Evolutionary conservation across 164 flowering plant genomes (phyloP), one percentile per base, ranked within the genome.

Genomic region (Vitis labrusca): DNA sequence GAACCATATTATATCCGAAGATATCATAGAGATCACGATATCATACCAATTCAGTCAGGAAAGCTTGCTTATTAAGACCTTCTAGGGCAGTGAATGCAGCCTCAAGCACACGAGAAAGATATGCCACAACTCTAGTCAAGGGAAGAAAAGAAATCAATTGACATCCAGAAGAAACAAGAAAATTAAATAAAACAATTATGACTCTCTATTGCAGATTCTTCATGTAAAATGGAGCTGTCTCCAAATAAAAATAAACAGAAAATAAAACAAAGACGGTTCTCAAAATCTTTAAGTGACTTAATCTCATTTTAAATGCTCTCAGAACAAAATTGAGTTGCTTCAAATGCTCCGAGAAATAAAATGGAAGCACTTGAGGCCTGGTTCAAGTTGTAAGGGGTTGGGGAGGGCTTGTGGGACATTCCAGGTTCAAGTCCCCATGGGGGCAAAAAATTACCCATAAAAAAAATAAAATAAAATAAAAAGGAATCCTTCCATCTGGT

Each of bases 81-180:
- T 96, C 98, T 30, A 96, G 85, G 10, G 97, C 94, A 67, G 98
- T 92, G 84, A 91, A 93, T 57, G 98, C 91, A 77, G 93, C 76
- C 76, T 96, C 99, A 67, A 96, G 97, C 71, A 93, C 97, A 65
- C 98, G 97, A 30, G 97, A 93, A 63, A 96, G 97, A 70, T 96
- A 91, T 6, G 97, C 97, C 50, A 96, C 99, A 63, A 93, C 98
- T 81, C 98, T 96, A 81, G 23, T 67, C 56, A 82, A 65, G 17
- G 63, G 29, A 71, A 71, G 64, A 19, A 52, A 64, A 68, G 44
- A 37, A 14, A 54, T 52, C 37, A 75, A 19, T 50, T 61, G 44
- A 11, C 12, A 55, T 30, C 27, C 62, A 49, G 27, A 55, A 59
- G 47, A 16, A 54, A 7, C 63, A 63, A 15, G 37, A 17, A 59